Base-by-base conservation (phyloP, 78 protist genomes). In the Anaeramoeba ignava region DNA sequence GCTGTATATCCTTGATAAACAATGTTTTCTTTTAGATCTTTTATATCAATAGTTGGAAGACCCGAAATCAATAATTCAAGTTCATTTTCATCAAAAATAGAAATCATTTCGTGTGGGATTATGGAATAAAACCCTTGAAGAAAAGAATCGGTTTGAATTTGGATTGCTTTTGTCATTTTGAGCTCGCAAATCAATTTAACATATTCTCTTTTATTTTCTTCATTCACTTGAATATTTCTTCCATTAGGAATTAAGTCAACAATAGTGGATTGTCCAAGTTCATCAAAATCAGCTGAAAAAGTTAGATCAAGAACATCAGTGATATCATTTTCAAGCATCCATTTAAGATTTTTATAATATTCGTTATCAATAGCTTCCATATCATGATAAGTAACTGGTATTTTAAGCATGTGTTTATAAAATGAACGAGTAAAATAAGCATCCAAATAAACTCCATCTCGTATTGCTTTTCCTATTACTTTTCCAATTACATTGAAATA, bases 61-160 rank as follows among this genome's bases (percentile, higher is more conserved):
- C 90, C 90, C 84, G 86, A 84, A 41, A 88, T 80, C 80, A 88
- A 83, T 37, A 84, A 87, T 85, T 88, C 90, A 2, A 84, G 81
- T 82, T 88, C 90, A 0, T n/a, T 17, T 78, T 42, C 36, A 42
- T 83, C 78, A 85, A 84, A 84, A 39, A 88, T 54, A 73, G 1
- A 27, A 42, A 87, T 42, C 36, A 83, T 40, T 67, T 83, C 79
- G 54, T 37, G 84, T 27, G 84, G 83, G 31, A 83, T 34, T 12
- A 87, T 1, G n/a, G n/a, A n/a, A n/a, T n/a, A n/a, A n/a, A n/a
- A n/a, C n/a, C n/a, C n/a, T n/a, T n/a, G n/a, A n/a, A n/a, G n/a
- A n/a, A n/a, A n/a, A n/a, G n/a, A n/a, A n/a, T n/a, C n/a, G n/a
- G n/a, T n/a, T n/a, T n/a, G n/a, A n/a, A n/a, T n/a, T n/a, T n/a